phyloP scores from a whole-genome alignment of 495 filamentous ascomycete genomes.

The Cairneyella variabilis region DNA sequence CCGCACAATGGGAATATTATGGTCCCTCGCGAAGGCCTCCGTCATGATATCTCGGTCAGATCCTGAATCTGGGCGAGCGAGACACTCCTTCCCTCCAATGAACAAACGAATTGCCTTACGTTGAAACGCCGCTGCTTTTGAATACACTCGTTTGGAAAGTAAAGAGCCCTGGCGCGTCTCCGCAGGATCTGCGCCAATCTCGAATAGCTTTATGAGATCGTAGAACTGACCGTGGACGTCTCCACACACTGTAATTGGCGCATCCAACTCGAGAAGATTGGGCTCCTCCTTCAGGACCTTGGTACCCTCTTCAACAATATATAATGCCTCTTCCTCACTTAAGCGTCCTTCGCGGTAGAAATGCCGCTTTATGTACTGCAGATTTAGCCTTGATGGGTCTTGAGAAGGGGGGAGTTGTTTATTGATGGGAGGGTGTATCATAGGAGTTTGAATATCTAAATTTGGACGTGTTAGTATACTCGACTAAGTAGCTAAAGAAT shows the following conservation, averaged over 20 bases:
- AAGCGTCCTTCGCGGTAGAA: constrained; percentile 96
- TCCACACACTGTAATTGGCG: constrained; percentile 98
- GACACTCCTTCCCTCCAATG: not conserved
- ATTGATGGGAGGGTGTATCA: constrained; percentile 82
- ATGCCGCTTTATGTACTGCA: constrained; percentile 94
- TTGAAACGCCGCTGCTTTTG: not conserved
- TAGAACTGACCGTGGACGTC: constrained; percentile 99
- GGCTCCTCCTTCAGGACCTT: constrained; percentile 82
- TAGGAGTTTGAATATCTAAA: constrained; percentile 92
- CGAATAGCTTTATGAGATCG: constrained; percentile 98
- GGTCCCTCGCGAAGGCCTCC: not conserved
- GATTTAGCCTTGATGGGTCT: constrained; percentile 82
- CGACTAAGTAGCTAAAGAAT: not conserved
- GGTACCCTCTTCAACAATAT: constrained; percentile 83
- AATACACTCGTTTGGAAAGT: not conserved
- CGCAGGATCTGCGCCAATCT: constrained; percentile 93
- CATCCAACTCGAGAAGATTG: constrained; percentile 98
- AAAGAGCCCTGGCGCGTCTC: constrained; percentile 69
- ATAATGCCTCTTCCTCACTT: constrained; percentile 94
- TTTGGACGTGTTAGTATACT: not conserved
- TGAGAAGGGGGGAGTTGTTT: constrained; percentile 70
- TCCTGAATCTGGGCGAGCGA: constrained; percentile 5
- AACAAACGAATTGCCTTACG: not conserved
- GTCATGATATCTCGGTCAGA: constrained; percentile 1
- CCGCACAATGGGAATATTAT: not conserved